phyloP scores from a whole-genome alignment of 495 filamentous ascomycete genomes.

The Penicillium canescens region DNA sequence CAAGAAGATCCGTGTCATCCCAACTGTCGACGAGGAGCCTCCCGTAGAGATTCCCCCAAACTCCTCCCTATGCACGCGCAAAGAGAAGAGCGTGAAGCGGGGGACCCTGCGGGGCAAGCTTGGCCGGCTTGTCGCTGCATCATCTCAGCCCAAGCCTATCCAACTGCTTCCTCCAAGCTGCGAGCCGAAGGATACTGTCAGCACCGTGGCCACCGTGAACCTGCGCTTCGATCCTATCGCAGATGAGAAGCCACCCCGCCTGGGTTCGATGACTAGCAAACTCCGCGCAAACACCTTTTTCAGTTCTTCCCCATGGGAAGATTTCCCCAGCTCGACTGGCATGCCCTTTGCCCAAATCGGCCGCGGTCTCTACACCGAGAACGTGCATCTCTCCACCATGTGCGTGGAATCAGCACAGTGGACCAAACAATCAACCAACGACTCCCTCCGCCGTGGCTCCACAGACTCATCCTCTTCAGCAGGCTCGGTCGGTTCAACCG shows the following conservation, averaged over 20 bases:
- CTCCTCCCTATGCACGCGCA: slow-evolving; percentile 64
- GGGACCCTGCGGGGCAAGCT: slow-evolving; percentile 76
- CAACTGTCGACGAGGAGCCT: slow-evolving; percentile 69
- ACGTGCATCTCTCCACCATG: slow-evolving; percentile 61
- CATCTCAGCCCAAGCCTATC: slow-evolving; percentile 70
- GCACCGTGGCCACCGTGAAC: slow-evolving; percentile 65
- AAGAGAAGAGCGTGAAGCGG: slow-evolving; percentile 76
- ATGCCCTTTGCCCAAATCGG: slow-evolving; percentile 44
- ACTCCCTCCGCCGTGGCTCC: slow-evolving; percentile 58
- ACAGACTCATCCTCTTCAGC: slow-evolving; percentile 42
- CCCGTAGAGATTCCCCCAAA: slow-evolving; percentile 65
- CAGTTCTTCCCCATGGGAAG: slow-evolving; percentile 58
- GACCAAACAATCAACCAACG: slow-evolving; percentile 49
- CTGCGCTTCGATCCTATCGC: slow-evolving; percentile 74
- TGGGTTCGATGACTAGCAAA: slow-evolving; percentile 68
- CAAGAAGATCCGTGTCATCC: slow-evolving; percentile 76
- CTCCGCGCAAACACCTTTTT: slow-evolving; percentile 76
- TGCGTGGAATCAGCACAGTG: slow-evolving; percentile 67
- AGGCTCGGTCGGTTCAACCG: slow-evolving; percentile 30
- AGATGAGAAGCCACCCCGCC: slow-evolving; percentile 61
- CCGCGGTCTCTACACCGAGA: slow-evolving; percentile 66
- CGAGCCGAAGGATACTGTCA: slow-evolving; percentile 33
- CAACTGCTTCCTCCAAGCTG: slow-evolving; percentile 54
- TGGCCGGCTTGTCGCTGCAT: slow-evolving; percentile 70
- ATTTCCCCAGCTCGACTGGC: slow-evolving; percentile 34